Evolutionary conservation across 305 asterid species (phyloP), one percentile per base, ranked within the genome.

Genomic region (Solanum chacoense): DNA sequence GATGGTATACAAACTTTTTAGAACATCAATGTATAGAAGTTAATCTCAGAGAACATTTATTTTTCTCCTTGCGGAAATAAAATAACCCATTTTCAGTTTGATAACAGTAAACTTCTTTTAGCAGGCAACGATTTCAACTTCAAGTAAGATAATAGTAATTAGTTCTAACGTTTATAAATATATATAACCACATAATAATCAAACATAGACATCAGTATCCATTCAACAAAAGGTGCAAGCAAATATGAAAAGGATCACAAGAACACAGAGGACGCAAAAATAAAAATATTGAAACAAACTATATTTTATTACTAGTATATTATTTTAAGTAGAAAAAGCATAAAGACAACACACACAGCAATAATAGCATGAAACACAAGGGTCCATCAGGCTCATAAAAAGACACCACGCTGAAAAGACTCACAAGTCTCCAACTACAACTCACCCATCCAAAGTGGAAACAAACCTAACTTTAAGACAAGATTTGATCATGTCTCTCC

Each of bases 401-500:
- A 81, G 85, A 84, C 71, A 88, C 83, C 16, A 85, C 88, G 85
- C 89, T 13, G 50, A 87, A 84, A 73, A 84, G 77, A 59, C 87
- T 42, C 86, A 83, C 65, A 45, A 81, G 20, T 45, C 89, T 12
- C 85, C 42, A 79, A 74, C 84, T 87, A 84, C 45, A 84, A 37
- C 86, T 40, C 88, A 81, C 38, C 28, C 26, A 37, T 84, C 81
- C 50, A 89, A 72, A 90, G 81, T 77, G 85, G 88, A 87, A 91
- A 92, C 89, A 91, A 91, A 88, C 83, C 91, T 92, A 75, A 74
- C 88, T 91, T 90, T 40, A 87, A 50, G 84, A 89, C 76, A 89
- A 89, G 90, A 93, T 90, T 91, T 92, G 89, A 89, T 89, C 77
- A 93, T 90, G 90, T 20, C 6, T 40, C 85, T 36, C 85, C 85